A percentile compares a stretch with the other conserved stretches of the same genome.
phyloP scores from a whole-genome alignment of 805 yeast species.

The Saccharomycopsis sp. region DNA sequence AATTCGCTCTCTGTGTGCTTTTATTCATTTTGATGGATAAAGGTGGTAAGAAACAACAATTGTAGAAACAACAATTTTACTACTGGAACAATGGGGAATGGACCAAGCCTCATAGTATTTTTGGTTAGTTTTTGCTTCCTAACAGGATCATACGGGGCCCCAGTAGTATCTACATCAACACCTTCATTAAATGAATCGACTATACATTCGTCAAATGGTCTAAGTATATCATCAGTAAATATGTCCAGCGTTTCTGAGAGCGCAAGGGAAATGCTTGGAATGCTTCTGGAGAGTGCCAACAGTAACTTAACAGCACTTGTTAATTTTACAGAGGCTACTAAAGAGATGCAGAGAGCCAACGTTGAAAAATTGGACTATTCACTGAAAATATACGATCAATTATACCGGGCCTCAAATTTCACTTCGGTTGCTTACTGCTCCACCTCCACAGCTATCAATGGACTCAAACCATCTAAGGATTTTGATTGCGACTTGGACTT shows the following conservation, averaged over 20 bases:
- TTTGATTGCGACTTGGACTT: conserved; percentile 16
- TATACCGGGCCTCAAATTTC: conserved; percentile 15
- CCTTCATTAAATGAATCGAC: neutral
- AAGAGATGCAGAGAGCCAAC: neutral
- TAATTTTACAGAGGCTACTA: neutral
- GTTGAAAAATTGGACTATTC: neutral
- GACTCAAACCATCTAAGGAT: conserved; percentile 2
- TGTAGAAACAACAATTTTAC: too few relatives aligned
- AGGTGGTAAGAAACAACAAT: too few relatives aligned
- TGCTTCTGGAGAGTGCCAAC: neutral
- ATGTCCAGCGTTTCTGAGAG: neutral
- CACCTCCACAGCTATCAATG: neutral
- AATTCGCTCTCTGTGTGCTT: too few relatives aligned
- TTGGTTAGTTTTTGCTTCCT: neutral
- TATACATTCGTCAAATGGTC: too few relatives aligned
- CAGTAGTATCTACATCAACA: neutral
- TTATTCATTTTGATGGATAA: too few relatives aligned
- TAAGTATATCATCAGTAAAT: too few relatives aligned
- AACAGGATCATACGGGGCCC: neutral
- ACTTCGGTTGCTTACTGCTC: conserved; percentile 18
- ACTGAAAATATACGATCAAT: conserved; percentile 12
- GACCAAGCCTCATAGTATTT: neutral
- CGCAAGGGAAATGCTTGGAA: neutral
- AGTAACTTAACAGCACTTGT: neutral
- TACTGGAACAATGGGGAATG: neutral